Conservation (phyloP, 768 basidiomycete species). For the Pleurotus salmoneostramineus region DNA sequence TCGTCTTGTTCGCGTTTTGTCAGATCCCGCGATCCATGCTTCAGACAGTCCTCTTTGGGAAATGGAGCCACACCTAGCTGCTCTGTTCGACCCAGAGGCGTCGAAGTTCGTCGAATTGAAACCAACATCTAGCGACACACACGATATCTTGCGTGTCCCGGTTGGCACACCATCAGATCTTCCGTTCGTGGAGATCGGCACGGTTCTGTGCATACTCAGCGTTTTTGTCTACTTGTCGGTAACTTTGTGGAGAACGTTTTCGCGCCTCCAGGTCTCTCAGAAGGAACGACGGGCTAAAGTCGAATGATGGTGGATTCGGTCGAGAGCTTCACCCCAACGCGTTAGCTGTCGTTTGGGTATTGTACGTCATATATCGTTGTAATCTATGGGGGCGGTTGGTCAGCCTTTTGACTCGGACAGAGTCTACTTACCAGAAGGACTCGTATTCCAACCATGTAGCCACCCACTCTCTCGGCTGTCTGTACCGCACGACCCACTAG, state of each 20-base stretch:
- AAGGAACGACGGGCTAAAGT: too few species aligned
- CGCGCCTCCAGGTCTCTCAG: not conserved
- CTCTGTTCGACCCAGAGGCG: constrained; percentile 14
- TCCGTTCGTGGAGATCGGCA: constrained; percentile 37
- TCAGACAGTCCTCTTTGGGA: constrained; percentile 11
- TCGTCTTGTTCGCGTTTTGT: not conserved
- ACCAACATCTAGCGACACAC: constrained; percentile 6
- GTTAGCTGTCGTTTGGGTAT: too few species aligned
- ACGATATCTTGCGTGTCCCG: constrained; percentile 28
- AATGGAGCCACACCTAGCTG: constrained; percentile 9
- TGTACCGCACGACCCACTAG: too few species aligned
- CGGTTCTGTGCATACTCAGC: constrained; percentile 30
- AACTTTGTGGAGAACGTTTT: constrained; percentile 9
- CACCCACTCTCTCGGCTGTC: too few species aligned
- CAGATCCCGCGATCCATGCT: not conserved
- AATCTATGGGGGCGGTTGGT: too few species aligned
- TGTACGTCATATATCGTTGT: too few species aligned
- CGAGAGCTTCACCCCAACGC: too few species aligned
- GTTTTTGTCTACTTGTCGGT: constrained; percentile 34
- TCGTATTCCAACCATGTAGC: too few species aligned
- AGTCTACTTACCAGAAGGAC: too few species aligned
- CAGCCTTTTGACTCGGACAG: too few species aligned
- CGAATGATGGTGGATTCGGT: too few species aligned
- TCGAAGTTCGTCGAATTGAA: constrained; percentile 17
- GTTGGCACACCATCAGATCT: constrained; percentile 32